Evolutionary conservation across 2,329 filamentous ascomycete species (phyloP), one percentile per base, ranked within the genome.

Genomic region (Cyclaneusma minus): DNA sequence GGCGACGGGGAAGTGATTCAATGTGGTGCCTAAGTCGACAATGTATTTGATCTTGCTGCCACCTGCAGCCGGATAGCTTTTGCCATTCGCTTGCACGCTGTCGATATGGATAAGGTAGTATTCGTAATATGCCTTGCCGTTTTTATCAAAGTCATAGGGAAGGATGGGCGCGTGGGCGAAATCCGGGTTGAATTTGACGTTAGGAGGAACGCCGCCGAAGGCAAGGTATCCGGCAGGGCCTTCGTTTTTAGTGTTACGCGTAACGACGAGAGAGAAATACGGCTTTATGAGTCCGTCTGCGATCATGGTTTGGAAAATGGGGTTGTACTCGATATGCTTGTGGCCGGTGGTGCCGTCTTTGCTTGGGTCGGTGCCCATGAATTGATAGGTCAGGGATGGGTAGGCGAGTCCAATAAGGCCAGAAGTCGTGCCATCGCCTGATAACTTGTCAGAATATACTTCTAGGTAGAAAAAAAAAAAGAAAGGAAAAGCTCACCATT

Each of bases 331-430:
- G 3, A 46, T 29, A 28, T 7, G 13, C n/a, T 42, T 42, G 24
- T 38, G 48, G 21, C 9, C 28, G 22, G 8, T 21, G 27, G 29
- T 39, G 30, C 35, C 35, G 16, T 49, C 43, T 3, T 54, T 50
- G 13, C 51, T 54, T 1, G 61, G 32, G 22, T 27, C 17, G 7
- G 18, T 34, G 7, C 33, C 35, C 4, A 21, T 19, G 15, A 32
- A 39, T 4, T 28, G 28, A n/a, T 21, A 28, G 20, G 34, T 65
- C 21, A 65, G 37, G 9, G 52, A 46, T 6, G 58, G 55, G 36
- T 62, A 68, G 2, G 51, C 60, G 8, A 69, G 48, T 1, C 64
- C 64, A 4, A 68, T 36, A 3, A 68, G 41, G 3, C 64, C 64
- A 14, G 52, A 55, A 2, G 56, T 55, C 12, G 51, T 41, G 1